Conservation (phyloP, 306 rosid genomes). For the Gleditsia sinensis region DNA sequence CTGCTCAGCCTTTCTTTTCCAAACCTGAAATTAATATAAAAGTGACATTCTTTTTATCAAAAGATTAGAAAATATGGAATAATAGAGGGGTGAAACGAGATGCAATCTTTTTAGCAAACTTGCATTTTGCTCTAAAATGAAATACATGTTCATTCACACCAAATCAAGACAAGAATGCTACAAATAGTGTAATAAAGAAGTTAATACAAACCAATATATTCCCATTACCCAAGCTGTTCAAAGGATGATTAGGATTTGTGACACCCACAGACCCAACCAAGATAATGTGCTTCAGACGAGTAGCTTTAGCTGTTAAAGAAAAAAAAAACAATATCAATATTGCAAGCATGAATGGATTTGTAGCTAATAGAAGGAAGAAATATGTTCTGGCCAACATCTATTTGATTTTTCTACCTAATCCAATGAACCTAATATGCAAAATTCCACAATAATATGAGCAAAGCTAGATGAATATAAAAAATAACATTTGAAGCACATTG, state of each 20-base stretch:
- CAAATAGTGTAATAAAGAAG: slow-evolving; percentile 17
- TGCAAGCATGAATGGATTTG: neutral
- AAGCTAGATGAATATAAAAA: slow-evolving; percentile 8
- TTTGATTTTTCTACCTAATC: slow-evolving; percentile 95
- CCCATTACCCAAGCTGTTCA: slow-evolving; percentile 88
- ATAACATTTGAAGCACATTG: neutral
- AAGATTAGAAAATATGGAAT: neutral
- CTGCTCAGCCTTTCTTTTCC: slow-evolving; percentile 98
- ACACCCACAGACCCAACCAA: slow-evolving; percentile 98
- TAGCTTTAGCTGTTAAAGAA: slow-evolving; percentile 78
- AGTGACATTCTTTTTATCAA: neutral
- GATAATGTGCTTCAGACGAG: slow-evolving; percentile 92
- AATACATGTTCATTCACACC: neutral
- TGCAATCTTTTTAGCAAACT: slow-evolving; percentile 15
- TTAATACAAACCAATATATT: slow-evolving; percentile 79
- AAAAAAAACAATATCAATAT: slow-evolving; percentile 23
- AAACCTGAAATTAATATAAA: slow-evolving; percentile 56
- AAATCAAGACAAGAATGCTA: neutral
- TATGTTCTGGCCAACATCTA: slow-evolving; percentile 71
- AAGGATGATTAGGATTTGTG: slow-evolving; percentile 69
- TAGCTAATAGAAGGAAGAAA: slow-evolving; percentile 9
- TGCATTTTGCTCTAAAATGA: neutral
- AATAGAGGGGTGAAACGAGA: neutral
- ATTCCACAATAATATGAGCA: slow-evolving; percentile 23
- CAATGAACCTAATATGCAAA: slow-evolving; percentile 77